Evolutionary conservation across 139 green algal species (phyloP).

Genomic region (Diplosphaera chodatii): DNA sequence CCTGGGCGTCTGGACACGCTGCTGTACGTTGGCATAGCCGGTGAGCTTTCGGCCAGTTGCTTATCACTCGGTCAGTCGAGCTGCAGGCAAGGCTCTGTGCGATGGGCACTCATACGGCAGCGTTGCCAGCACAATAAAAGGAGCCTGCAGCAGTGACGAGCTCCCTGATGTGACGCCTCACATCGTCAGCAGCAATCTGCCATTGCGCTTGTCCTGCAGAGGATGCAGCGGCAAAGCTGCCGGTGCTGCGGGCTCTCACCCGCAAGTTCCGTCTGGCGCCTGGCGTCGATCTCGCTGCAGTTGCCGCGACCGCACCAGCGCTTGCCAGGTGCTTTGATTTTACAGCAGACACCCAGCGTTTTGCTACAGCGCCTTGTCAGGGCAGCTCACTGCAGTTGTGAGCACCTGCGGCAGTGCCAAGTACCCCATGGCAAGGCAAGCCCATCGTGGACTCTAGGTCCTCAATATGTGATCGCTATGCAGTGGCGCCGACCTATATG

Average conservation of each 20-base stretch:
- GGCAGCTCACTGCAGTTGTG: too few species aligned
- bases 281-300: slow-evolving; percentile 54
- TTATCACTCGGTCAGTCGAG: too few species aligned
- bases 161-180: too few species aligned
- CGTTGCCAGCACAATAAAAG: too few species aligned
- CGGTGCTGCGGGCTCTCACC: slow-evolving; percentile 78
- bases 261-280: slow-evolving; percentile 70
- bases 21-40: slow-evolving; percentile 80
- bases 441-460: too few species aligned
- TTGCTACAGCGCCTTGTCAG: too few species aligned
- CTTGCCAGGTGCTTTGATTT: too few species aligned
- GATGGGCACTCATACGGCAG: neutral
- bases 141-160: too few species aligned
- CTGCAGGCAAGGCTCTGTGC: neutral
- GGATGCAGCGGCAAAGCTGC: slow-evolving; percentile 24
- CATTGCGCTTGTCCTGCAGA: neutral
- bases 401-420: too few species aligned
- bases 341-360: too few species aligned
- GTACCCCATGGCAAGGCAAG: too few species aligned
- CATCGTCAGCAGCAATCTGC: too few species aligned
- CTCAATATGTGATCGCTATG: slow-evolving; percentile 27
- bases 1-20: slow-evolving; percentile 85
- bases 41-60: neutral
- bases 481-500: slow-evolving; percentile 93
- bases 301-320: slow-evolving; percentile 51